phyloP scores from a whole-genome alignment of 257 asterid genomes.

The Solanum corneliomulleri region DNA sequence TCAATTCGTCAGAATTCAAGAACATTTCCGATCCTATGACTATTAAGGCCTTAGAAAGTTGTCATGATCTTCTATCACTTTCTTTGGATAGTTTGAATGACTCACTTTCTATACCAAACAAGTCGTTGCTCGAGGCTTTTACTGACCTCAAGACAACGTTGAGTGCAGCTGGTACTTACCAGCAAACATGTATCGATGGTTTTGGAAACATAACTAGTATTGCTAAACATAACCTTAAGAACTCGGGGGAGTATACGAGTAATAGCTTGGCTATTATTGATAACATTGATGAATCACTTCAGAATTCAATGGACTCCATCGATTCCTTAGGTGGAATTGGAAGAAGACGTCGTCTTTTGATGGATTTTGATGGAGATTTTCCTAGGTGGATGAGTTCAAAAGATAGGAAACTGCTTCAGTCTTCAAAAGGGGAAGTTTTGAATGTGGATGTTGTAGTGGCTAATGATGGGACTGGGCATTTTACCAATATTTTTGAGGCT shows the following conservation, averaged over 20 bases:
- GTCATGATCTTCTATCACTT: slow-evolving; percentile 28
- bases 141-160: slow-evolving; percentile 17
- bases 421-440: neutral
- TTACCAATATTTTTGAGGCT: neutral
- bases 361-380: neutral
- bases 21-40: slow-evolving; percentile 17
- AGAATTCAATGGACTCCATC: neutral
- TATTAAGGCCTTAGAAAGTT: slow-evolving; percentile 18
- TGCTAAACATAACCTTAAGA: neutral
- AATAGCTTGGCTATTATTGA: slow-evolving; percentile 13
- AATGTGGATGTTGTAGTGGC: slow-evolving; percentile 11
- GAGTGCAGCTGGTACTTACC: slow-evolving; percentile 20
- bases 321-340: neutral
- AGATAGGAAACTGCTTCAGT: slow-evolving; percentile 7
- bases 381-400: slow-evolving; percentile 7
- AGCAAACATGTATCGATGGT: slow-evolving; percentile 17
- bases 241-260: slow-evolving; percentile 14
- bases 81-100: slow-evolving; percentile 22
- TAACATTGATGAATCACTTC: neutral
- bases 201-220: neutral
- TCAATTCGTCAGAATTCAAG: neutral
- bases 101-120: neutral
- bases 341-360: slow-evolving; percentile 9
- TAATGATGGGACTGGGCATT: slow-evolving; percentile 9
- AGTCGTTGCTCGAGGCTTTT: neutral